Evolutionary conservation across 257 asterid genomes (phyloP).

Genomic region (Cordia subcordata): DNA sequence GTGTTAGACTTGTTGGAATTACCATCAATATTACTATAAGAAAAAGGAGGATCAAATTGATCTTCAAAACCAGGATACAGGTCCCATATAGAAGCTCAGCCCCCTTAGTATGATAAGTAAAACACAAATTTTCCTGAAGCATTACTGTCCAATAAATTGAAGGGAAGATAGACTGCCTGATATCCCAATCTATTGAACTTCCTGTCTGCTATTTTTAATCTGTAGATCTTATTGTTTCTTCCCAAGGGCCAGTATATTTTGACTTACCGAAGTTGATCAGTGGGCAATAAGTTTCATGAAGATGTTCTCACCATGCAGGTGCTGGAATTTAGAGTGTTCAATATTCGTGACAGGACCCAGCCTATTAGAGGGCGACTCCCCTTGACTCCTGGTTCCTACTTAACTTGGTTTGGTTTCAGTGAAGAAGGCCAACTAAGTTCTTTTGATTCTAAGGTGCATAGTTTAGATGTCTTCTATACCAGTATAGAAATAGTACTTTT

Average conservation of each 20-base stretch:
- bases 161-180: no score
- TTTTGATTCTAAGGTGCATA: constrained; percentile 82
- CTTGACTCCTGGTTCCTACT: constrained; percentile 85
- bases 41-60: no score
- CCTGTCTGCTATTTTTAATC: no score
- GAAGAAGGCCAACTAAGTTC: constrained; percentile 92
- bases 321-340: constrained; percentile 81
- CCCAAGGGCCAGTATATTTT: no score
- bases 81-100: no score
- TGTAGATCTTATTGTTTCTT: background rate
- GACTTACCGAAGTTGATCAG: background rate
- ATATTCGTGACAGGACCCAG: constrained; percentile 48
- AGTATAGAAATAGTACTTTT: background rate
- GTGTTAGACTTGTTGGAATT: no score
- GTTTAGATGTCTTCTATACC: background rate
- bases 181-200: no score
- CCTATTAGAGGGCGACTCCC: constrained; percentile 65
- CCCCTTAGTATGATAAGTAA: no score
- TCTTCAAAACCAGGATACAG: no score
- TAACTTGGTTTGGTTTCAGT: constrained; percentile 91
- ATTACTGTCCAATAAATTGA: no score
- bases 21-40: no score
- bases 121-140: no score
- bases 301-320: constrained; percentile 43
- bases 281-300: constrained; percentile 8